Conservation (phyloP, 129 eudicot genomes). For the Ambrosia trifida region DNA sequence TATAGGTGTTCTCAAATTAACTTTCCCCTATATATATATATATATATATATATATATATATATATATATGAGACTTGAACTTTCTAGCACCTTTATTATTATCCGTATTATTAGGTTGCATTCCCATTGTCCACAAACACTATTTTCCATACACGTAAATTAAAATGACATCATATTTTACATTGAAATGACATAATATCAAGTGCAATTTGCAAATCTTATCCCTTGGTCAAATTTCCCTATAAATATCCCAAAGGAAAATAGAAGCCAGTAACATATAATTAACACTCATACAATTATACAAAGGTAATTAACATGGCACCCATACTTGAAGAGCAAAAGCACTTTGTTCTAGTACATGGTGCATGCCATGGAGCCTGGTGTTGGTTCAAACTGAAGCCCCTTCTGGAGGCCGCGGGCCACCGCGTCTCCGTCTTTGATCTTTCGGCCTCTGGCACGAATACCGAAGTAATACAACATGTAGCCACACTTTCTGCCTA, state of each 20-base stretch:
- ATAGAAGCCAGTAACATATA: background rate
- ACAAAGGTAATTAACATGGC: constrained; percentile 16
- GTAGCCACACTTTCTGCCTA: constrained; percentile 48
- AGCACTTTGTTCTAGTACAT: constrained; percentile 67
- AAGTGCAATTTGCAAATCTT: background rate
- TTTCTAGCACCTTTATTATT: too few species aligned
- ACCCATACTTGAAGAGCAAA: background rate
- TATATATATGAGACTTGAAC: too few species aligned
- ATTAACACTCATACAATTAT: too few species aligned
- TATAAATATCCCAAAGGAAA: constrained; percentile 16
- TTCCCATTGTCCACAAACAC: too few species aligned
- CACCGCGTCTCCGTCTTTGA: constrained; percentile 64
- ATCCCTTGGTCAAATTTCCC: constrained; percentile 18
- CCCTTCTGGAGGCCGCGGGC: constrained; percentile 52
- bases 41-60: too few species aligned
- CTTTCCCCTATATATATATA: too few species aligned
- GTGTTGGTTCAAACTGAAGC: constrained; percentile 76
- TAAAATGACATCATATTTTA: too few species aligned
- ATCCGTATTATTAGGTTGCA: too few species aligned
- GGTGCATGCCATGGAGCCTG: constrained; percentile 88
- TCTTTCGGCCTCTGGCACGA: constrained; percentile 55
- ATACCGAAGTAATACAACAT: constrained; percentile 38
- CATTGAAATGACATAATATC: background rate
- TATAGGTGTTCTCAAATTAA: too few species aligned
- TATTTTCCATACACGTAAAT: too few species aligned